phyloP scores from a whole-genome alignment of 2,329 filamentous ascomycete species.

The Blastomyces silverae region DNA sequence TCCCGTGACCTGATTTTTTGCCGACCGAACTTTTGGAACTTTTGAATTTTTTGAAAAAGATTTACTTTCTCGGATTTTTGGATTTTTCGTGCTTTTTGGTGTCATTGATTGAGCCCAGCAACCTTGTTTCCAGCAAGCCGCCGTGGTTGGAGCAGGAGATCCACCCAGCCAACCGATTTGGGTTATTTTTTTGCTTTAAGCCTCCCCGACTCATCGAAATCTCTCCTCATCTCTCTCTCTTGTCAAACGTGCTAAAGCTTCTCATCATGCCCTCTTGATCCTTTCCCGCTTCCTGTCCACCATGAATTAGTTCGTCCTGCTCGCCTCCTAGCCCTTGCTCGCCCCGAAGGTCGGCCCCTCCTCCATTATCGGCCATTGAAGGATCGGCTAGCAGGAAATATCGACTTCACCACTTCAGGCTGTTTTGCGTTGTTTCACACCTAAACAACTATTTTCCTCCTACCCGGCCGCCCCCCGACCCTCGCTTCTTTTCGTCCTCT shows the following conservation, averaged over 20 bases:
- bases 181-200: not conserved
- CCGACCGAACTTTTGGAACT: not conserved
- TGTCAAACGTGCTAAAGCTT: constrained; percentile 11
- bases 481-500: constrained; percentile 17
- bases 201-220: constrained; percentile 1
- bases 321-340: constrained; percentile 7
- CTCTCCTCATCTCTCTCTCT: constrained; percentile 1
- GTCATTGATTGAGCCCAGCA: not conserved
- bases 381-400: constrained; percentile 6
- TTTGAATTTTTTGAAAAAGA: not conserved
- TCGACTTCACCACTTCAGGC: constrained; percentile 18
- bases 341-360: not conserved
- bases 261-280: constrained; percentile 8
- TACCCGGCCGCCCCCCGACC: constrained; percentile 17
- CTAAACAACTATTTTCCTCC: constrained; percentile 14
- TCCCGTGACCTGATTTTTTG: constrained; percentile 1
- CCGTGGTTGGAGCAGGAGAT: constrained; percentile 8
- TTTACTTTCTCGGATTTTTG: not conserved
- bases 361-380: not conserved
- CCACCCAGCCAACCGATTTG: not conserved
- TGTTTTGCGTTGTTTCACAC: constrained; percentile 17
- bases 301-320: constrained; percentile 11
- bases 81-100: not conserved
- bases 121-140: not conserved
- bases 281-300: constrained; percentile 11